Percentiles rank a stretch among this genome's conserved stretches.
Conservation (phyloP, 306 rosid species). For the cucumber (Cucumis sativus) region Cucumber_9930_V3 NC_026661.2:1507001-1507500, state of each 20-base stretch:
- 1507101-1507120: neutral
- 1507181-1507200: slow-evolving; percentile 7
- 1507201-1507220: neutral
- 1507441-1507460: too few relatives aligned
- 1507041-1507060: neutral
- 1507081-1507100: neutral
- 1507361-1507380: too few relatives aligned
- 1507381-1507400: too few relatives aligned
- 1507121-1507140: neutral
- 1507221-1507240: neutral
- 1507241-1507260: neutral
- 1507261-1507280: neutral
- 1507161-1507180: neutral
- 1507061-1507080: neutral
- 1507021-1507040: neutral
- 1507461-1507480: too few relatives aligned
- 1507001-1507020: neutral
- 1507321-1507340: neutral
- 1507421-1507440: too few relatives aligned
- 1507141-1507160: neutral
- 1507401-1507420: too few relatives aligned
- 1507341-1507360: neutral
- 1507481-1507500: too few relatives aligned
- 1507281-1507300: neutral
- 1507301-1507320: neutral